Evolutionary conservation across 257 asterid species (phyloP).

Genomic region (Petunia secreta): DNA sequence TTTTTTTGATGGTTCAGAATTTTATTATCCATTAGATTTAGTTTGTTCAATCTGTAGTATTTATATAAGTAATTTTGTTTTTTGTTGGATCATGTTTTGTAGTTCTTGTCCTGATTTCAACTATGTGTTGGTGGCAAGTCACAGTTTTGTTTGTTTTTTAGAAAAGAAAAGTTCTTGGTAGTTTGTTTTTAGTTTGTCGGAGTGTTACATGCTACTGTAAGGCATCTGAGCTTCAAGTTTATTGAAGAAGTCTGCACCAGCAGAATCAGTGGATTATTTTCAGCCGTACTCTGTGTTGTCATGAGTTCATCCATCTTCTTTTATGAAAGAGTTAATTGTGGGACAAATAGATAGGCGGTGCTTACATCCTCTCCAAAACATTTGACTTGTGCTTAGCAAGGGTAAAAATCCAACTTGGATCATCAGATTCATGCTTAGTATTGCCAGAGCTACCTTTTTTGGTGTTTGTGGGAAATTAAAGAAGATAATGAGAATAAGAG

Average conservation of each 20-base stretch:
- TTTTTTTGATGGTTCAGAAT: no score
- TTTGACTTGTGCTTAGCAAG: neutral
- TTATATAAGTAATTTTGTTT: no score
- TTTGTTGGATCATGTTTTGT: no score
- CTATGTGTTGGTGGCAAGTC: no score
- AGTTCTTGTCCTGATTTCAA: no score
- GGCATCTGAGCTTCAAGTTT: no score
- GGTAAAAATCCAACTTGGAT: neutral
- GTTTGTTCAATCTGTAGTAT: no score
- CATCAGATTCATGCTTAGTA: neutral
- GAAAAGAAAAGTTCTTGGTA: neutral
- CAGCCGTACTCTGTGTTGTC: neutral
- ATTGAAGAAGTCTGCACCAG: constrained; percentile 13
- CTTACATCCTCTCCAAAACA: neutral
- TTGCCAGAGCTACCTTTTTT: neutral
- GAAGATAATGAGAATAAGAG: no score
- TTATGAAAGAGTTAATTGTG: neutral
- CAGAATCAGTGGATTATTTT: neutral
- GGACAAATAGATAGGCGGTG: neutral
- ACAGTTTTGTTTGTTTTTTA: no score
- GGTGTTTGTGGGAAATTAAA: no score
- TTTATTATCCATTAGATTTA: no score
- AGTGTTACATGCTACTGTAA: no score
- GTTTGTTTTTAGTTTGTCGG: neutral
- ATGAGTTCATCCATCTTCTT: neutral